Percentiles rank a stretch among this genome's conserved stretches.
These are phyloP conservation scores for Magnusiomyces suaveolens DNA, from an alignment of 1,139 yeast species.

Conservation along the genomic window DNA sequence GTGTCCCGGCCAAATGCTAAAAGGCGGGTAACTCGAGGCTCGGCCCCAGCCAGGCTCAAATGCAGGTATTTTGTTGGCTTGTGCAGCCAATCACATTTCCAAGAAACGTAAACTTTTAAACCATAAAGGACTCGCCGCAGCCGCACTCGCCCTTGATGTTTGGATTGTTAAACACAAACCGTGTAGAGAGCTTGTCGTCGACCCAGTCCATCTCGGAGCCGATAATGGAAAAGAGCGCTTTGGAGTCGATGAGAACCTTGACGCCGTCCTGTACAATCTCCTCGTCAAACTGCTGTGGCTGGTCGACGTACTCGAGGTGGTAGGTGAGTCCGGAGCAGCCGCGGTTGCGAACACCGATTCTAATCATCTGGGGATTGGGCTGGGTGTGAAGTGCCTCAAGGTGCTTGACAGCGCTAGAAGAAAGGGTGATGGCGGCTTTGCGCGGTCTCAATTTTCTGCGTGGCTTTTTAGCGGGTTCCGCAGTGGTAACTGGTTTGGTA, in stretches of 20 bases:
- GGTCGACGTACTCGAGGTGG: slow-evolving; percentile 77
- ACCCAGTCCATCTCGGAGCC: slow-evolving; percentile 99
- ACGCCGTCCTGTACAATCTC: slow-evolving; percentile 81
- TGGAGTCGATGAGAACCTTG: slow-evolving; percentile 84
- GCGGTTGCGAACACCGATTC: slow-evolving; percentile 89
- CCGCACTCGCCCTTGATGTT: slow-evolving; percentile 97
- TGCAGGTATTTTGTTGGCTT: too few species aligned
- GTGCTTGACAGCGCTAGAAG: slow-evolving; percentile 66
- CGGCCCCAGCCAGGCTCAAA: too few species aligned
- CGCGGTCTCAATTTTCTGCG: slow-evolving; percentile 66
- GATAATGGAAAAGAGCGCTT: slow-evolving; percentile 87
- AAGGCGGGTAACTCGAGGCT: too few species aligned
- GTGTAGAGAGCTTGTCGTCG: slow-evolving; percentile 79
- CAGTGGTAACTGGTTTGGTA: slow-evolving; percentile 12
- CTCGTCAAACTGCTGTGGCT: slow-evolving; percentile 91
- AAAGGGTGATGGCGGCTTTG: slow-evolving; percentile 76
- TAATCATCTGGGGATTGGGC: slow-evolving; percentile 79
- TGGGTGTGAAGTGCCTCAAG: slow-evolving; percentile 55
- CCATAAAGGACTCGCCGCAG: slow-evolving; percentile 98
- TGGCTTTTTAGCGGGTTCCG: slow-evolving; percentile 28
- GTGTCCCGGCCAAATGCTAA: too few species aligned
- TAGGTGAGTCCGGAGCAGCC: slow-evolving; percentile 95
- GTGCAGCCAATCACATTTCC: too few species aligned
- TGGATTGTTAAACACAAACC: slow-evolving; percentile 89
- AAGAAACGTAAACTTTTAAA: too few species aligned